Base-by-base conservation (phyloP, 257 asterid species). In the Przewalskia tangutica region DNA sequence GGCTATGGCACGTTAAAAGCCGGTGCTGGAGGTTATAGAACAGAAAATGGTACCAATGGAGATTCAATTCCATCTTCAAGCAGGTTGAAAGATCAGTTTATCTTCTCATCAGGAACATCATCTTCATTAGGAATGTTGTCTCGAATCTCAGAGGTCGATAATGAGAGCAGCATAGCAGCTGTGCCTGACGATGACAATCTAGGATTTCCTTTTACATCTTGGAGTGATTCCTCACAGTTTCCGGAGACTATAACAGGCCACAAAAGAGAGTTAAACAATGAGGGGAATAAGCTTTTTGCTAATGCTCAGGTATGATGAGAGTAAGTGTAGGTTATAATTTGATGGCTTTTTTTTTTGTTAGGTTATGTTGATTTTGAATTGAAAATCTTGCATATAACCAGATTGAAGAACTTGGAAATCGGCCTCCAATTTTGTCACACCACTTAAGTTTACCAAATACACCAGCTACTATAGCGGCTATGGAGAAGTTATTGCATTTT, bases 401-500 rank as follows among this genome's bases (percentile, higher is more conserved):
- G 97, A 90, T 77, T 23, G 85, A 76, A 81, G 92, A 88, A 86
- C 83, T 58, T 8, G 86, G 83, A 83, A 84, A 78, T 81, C 89
- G 88, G 88, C 84, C 90, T 10, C 81, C 85, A 27, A 18, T 81
- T 66, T 78, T 93, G 89, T 92, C 95, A 18, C 97, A 85, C 84
- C 96, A 91, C 84, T 53, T 86, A 46, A 92, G 98, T 86, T 89
- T 91, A 51, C 95, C 98, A 1, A 94, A 89, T 81, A 82, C 89
- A 77, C 87, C 94, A 18, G 79, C 87, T 55, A 93, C 85, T 84
- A 83, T 89, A 58, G 85, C 88, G 83, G 88, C 89, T 27, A 82
- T 90, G 90, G 97, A 94, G 88, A 94, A 91, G 87, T 58, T 93
- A 46, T 55, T 93, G 88, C 92, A 91, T n/a, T 86, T 92, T 56